Conservation (phyloP, 257 asterid genomes). For the Lithospermum erythrorhizon region DNA sequence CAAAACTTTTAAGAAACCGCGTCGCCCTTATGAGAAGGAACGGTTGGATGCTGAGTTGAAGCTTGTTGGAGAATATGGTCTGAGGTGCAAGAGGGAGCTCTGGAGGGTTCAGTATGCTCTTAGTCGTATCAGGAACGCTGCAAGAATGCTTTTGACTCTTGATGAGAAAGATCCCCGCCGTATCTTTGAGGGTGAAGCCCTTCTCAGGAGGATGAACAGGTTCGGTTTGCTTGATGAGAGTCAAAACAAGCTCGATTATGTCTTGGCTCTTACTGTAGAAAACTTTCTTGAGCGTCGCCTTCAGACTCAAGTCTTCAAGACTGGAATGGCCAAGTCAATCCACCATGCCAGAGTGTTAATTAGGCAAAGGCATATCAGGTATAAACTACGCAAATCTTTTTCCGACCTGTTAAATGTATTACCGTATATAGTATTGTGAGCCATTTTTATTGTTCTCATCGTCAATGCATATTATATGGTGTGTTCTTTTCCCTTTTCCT, state of each 20-base stretch:
- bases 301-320: slow-evolving; percentile 79
- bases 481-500: neutral
- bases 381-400: neutral
- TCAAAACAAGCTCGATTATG: slow-evolving; percentile 86
- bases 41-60: slow-evolving; percentile 76
- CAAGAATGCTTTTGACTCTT: slow-evolving; percentile 63
- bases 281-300: slow-evolving; percentile 86
- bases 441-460: neutral
- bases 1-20: slow-evolving; percentile 85
- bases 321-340: slow-evolving; percentile 84
- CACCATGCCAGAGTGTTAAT: slow-evolving; percentile 87
- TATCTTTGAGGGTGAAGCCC: slow-evolving; percentile 86
- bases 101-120: slow-evolving; percentile 92
- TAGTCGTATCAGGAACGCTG: slow-evolving; percentile 74
- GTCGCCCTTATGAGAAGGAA: slow-evolving; percentile 88
- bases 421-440: neutral
- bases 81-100: slow-evolving; percentile 80
- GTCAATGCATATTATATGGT: neutral
- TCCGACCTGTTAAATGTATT: neutral
- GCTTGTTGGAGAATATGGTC: slow-evolving; percentile 82
- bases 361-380: slow-evolving; percentile 90
- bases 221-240: slow-evolving; percentile 68
- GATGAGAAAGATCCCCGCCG: slow-evolving; percentile 82
- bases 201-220: slow-evolving; percentile 78
- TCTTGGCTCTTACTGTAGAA: slow-evolving; percentile 75